Conservation (phyloP, 192 early-diverging fungal genomes). For the Coemansia sp. region DNA sequence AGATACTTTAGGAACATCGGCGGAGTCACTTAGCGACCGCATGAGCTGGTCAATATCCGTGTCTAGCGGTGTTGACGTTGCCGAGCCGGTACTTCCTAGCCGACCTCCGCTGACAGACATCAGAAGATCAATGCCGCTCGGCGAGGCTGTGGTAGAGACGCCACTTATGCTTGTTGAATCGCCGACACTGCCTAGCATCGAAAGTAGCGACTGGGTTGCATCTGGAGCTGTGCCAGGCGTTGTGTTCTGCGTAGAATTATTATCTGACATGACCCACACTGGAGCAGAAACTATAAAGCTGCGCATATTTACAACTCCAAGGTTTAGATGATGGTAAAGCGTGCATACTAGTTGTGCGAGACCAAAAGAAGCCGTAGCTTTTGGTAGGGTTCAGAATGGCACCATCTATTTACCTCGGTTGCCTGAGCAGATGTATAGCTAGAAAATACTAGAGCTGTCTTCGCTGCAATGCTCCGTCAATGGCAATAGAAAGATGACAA, state of each 20-base stretch:
- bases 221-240: not conserved
- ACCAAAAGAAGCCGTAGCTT: not conserved
- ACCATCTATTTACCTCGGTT: constrained; percentile 1
- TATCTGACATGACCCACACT: not conserved
- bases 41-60: constrained; percentile 49
- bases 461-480: not conserved
- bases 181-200: not conserved
- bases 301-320: not conserved
- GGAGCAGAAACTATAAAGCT: not conserved
- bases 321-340: not conserved
- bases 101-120: constrained; percentile 16
- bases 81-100: not conserved
- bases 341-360: not conserved
- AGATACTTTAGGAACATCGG: constrained; percentile 40
- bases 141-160: not conserved
- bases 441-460: not conserved
- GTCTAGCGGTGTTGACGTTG: constrained; percentile 29
- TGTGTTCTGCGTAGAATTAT: not conserved
- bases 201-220: constrained; percentile 4
- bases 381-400: not conserved
- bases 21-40: constrained; percentile 35
- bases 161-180: not conserved
- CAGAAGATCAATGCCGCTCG: constrained; percentile 17
- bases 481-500: not conserved
- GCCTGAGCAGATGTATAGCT: not conserved